A percentile compares a stretch with the other conserved stretches of the same genome.
Evolutionary conservation across 306 rosid genomes (phyloP).

Genomic region (Acacia acuminata): DNA sequence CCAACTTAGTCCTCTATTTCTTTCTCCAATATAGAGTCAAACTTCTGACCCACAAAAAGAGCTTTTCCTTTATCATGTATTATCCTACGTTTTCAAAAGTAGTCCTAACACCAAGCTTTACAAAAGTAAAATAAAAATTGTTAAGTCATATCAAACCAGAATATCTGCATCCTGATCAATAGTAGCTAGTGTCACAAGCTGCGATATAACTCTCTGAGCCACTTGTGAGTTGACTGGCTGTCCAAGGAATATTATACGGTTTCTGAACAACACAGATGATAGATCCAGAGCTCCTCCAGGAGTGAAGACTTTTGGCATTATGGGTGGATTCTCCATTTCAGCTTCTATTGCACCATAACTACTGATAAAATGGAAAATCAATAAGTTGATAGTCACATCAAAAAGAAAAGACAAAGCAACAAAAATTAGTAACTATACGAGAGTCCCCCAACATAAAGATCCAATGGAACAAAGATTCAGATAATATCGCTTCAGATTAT

Average conservation of each 20-base stretch:
- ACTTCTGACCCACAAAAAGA: too few relatives aligned
- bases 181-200: conserved; percentile 92
- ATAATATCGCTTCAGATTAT: neutral
- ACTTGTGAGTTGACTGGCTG: conserved; percentile 82
- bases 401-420: neutral
- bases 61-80: too few relatives aligned
- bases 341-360: conserved; percentile 79
- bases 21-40: too few relatives aligned
- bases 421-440: neutral
- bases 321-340: conserved; percentile 70
- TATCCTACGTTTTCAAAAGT: too few relatives aligned
- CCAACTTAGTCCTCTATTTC: too few relatives aligned
- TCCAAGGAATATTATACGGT: conserved; percentile 90
- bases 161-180: conserved; percentile 80
- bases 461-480: conserved; percentile 7
- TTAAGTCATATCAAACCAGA: conserved; percentile 56
- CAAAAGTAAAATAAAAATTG: conserved; percentile 4
- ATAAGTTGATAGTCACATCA: conserved; percentile 16
- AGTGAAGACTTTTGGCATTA: conserved; percentile 92
- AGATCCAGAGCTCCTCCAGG: conserved; percentile 93
- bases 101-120: neutral
- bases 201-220: conserved; percentile 96
- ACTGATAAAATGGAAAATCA: conserved; percentile 35
- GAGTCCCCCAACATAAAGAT: neutral
- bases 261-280: conserved; percentile 80